These are phyloP conservation scores for Nigrospora oryzae DNA, from an alignment of 2,329 filamentous ascomycete species.

Conservation along the genomic window DNA sequence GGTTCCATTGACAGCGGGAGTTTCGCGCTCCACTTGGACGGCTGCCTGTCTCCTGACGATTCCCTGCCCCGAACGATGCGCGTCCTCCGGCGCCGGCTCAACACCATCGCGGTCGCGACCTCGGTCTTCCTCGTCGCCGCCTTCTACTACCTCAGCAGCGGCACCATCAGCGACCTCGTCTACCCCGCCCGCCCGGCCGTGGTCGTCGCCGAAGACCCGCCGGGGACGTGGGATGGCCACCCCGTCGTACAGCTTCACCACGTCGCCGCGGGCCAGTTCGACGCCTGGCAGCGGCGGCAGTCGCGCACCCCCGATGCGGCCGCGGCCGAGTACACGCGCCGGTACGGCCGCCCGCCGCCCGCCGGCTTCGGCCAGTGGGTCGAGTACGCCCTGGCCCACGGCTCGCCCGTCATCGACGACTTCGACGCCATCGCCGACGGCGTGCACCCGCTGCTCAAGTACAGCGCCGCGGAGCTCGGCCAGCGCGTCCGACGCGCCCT, in stretches of 20 bases:
- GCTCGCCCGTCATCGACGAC: conserved; percentile 39
- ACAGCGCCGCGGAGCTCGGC: conserved; percentile 25
- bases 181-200: conserved; percentile 10
- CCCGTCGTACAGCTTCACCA: too few relatives aligned
- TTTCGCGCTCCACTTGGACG: too few relatives aligned
- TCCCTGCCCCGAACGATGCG: too few relatives aligned
- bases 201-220: background rate
- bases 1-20: too few relatives aligned
- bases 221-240: too few relatives aligned
- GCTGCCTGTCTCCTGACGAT: too few relatives aligned
- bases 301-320: conserved; percentile 26
- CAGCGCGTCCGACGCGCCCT: conserved; percentile 16
- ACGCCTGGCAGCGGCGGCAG: conserved; percentile 21
- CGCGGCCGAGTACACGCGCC: conserved; percentile 28
- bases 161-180: too few relatives aligned
- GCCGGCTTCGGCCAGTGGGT: conserved; percentile 37
- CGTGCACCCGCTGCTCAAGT: conserved; percentile 28
- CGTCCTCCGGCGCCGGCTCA: too few relatives aligned
- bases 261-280: conserved; percentile 13
- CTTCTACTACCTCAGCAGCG: too few relatives aligned
- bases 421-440: conserved; percentile 33
- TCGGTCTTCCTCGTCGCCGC: too few relatives aligned
- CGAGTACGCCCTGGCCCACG: conserved; percentile 25
- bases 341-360: conserved; percentile 33
- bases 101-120: too few relatives aligned